A percentile compares a stretch with the other conserved stretches of the same genome.
These are phyloP conservation scores for Cladosporium colombiae DNA, from an alignment of 2,329 filamentous ascomycete species.

Conservation along the genomic window DNA sequence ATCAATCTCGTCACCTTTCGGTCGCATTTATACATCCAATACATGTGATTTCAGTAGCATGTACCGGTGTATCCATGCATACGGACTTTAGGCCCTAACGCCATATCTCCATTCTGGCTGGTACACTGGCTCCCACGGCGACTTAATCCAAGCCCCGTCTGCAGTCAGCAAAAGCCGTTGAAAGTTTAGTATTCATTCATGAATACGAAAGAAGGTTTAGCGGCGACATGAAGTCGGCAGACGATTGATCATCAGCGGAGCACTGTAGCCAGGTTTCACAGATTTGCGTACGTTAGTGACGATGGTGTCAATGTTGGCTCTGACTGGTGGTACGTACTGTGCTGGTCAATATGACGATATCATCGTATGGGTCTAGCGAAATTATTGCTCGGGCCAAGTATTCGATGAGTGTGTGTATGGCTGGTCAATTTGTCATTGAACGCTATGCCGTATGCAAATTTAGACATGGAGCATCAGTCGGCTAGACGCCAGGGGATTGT, in stretches of 20 bases:
- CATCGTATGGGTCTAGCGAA: not conserved
- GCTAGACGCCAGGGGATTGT: not conserved
- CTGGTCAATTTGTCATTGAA: not conserved
- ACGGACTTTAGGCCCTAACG: not conserved
- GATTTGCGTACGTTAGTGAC: not conserved
- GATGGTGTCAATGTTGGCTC: not conserved
- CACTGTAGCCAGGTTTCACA: not conserved
- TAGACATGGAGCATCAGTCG: not conserved
- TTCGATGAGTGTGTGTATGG: not conserved
- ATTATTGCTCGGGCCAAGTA: not conserved
- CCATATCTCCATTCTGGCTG: not conserved
- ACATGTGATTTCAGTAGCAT: not conserved
- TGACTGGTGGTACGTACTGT: not conserved
- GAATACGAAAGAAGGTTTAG: not conserved
- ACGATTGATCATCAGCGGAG: not conserved
- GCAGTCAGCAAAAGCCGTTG: not conserved
- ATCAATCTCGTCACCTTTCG: not conserved
- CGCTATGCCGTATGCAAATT: not conserved
- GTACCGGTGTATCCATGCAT: not conserved
- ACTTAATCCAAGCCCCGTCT: not conserved
- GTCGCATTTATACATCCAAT: not conserved
- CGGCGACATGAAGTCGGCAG: not conserved
- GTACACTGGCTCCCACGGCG: not conserved
- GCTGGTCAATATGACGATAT: not conserved
- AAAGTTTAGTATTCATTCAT: not conserved